Conservation (phyloP, 2,329 filamentous ascomycete genomes). For the Exophiala phaeomuriformis region DNA sequence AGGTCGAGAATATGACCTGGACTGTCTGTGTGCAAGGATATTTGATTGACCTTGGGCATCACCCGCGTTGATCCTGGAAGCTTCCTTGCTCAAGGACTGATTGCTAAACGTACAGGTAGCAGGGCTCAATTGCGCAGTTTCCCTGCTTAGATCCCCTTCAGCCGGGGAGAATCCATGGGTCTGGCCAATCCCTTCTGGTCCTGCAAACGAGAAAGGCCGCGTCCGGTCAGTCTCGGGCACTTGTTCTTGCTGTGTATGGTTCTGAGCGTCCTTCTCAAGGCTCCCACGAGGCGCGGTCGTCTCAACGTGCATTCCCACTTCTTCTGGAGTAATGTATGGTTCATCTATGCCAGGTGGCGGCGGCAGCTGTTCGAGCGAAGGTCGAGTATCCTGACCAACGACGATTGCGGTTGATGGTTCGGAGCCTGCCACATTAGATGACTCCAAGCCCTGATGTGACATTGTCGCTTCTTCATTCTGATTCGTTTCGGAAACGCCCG, state of each 20-base stretch:
- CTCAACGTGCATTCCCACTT: neutral
- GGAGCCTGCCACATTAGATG: neutral
- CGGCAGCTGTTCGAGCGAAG: neutral
- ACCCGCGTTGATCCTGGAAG: conserved; percentile 21
- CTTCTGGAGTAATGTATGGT: neutral
- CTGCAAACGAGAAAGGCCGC: conserved; percentile 19
- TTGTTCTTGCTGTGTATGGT: neutral
- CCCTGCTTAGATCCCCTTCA: conserved; percentile 1
- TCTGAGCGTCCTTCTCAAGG: neutral
- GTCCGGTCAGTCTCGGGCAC: neutral
- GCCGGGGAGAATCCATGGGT: conserved; percentile 5
- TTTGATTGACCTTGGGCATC: conserved; percentile 14
- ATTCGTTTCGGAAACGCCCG: neutral
- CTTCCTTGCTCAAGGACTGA: conserved; percentile 11
- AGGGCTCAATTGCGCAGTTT: conserved; percentile 14
- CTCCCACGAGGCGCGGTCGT: no score
- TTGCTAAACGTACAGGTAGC: conserved; percentile 17
- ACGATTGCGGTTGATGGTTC: neutral
- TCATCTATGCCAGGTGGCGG: conserved; percentile 4
- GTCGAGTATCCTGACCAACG: neutral
- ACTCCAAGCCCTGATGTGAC: neutral
- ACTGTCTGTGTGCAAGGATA: conserved; percentile 4
- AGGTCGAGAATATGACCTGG: conserved; percentile 20
- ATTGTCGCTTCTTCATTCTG: neutral
- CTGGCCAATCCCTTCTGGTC: conserved; percentile 11